phyloP scores from a whole-genome alignment of 2,329 filamentous ascomycete genomes.

The Apiospora saccharicola region DNA sequence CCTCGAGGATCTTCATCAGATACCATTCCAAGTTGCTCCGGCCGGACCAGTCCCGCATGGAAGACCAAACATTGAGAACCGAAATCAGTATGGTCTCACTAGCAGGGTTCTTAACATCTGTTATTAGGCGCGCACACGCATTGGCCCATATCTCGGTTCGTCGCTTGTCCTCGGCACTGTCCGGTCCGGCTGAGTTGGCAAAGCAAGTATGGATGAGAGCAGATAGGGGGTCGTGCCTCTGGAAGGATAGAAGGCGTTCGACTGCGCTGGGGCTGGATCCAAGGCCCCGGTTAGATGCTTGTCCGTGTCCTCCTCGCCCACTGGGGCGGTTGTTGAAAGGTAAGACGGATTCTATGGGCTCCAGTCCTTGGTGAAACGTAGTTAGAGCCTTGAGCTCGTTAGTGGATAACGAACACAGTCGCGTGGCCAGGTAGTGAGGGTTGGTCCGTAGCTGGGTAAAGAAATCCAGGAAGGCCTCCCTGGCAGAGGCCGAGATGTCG shows the following conservation, averaged over 20 bases:
- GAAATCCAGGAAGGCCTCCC: constrained; percentile 80
- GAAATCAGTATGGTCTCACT: constrained; percentile 83
- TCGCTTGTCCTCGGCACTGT: constrained; percentile 81
- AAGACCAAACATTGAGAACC: constrained; percentile 86
- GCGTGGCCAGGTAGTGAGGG: constrained; percentile 84
- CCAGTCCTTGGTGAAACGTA: constrained; percentile 78
- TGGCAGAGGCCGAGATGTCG: constrained; percentile 77
- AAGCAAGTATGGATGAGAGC: constrained; percentile 88
- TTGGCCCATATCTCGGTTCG: constrained; percentile 89
- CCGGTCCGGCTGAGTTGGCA: constrained; percentile 82
- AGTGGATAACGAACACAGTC: constrained; percentile 77
- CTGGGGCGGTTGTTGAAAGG: constrained; percentile 68
- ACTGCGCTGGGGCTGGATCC: constrained; percentile 68
- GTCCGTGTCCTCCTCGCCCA: constrained; percentile 52
- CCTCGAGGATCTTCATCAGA: constrained; percentile 92
- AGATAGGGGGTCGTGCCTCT: constrained; percentile 85
- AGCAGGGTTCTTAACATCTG: constrained; percentile 69
- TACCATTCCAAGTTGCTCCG: constrained; percentile 92
- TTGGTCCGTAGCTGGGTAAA: constrained; percentile 84
- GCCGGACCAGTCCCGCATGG: constrained; percentile 88
- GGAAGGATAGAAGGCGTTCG: constrained; percentile 86
- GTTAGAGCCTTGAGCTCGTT: constrained; percentile 81
- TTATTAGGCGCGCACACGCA: constrained; percentile 83
- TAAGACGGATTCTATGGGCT: constrained; percentile 84
- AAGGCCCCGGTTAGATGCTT: constrained; percentile 54